Evolutionary conservation across 176 grass and related monocot genomes (phyloP).

Genomic region (Rhipidocladum racemiflorum): DNA sequence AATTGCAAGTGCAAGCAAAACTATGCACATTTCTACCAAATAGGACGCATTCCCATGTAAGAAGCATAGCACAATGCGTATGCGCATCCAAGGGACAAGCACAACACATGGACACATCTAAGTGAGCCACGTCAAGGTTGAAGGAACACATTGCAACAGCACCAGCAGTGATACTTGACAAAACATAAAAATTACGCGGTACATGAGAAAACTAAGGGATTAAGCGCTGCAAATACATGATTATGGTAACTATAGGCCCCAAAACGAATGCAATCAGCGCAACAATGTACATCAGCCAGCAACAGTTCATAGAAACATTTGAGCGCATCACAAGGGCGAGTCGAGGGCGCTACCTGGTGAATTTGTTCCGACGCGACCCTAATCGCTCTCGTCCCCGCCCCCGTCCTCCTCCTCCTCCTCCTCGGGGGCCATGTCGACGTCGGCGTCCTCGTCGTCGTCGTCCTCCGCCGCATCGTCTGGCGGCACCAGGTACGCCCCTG

Average conservation of each 20-base stretch:
- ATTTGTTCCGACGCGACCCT: not conserved
- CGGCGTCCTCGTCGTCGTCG: conserved; percentile 47
- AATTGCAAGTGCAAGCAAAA: conserved; percentile 8
- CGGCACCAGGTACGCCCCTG: conserved; percentile 52
- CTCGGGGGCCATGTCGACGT: conserved; percentile 26
- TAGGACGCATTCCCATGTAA: not conserved
- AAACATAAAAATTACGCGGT: not conserved
- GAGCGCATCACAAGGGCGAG: not conserved
- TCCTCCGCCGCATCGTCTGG: conserved; percentile 40
- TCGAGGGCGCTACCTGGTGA: conserved; percentile 23
- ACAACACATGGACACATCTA: not conserved
- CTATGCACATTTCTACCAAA: not conserved
- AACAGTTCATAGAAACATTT: not conserved
- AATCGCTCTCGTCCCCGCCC: conserved; percentile 43
- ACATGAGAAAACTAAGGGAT: not conserved
- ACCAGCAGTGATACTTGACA: not conserved
- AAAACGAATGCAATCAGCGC: not conserved
- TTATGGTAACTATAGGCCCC: not conserved
- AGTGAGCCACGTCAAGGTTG: not conserved
- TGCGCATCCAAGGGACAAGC: not conserved
- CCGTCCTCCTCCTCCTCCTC: conserved; percentile 33
- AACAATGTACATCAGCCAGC: not conserved
- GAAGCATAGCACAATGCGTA: not conserved
- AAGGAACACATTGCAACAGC: not conserved
- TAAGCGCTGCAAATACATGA: not conserved